A percentile compares a stretch with the other conserved stretches of the same genome.
Evolutionary conservation across 208 protist species (phyloP).

Genomic region (Trichomonas tenax): DNA sequence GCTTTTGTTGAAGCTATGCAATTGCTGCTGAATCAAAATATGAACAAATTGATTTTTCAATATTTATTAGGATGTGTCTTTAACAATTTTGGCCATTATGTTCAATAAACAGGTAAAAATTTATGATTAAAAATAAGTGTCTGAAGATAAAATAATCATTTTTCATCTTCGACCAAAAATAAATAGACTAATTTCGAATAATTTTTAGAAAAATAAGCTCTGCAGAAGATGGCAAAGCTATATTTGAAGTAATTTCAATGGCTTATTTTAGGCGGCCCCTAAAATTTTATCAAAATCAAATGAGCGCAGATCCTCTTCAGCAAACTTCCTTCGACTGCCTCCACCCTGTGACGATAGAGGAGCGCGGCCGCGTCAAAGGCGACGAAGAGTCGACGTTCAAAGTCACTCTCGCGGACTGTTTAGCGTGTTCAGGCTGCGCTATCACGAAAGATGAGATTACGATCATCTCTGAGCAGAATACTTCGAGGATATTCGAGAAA

Average conservation of each 20-base stretch:
- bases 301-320: not conserved
- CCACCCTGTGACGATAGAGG: not conserved
- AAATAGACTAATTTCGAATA: too few species aligned
- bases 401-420: not conserved
- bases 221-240: too few species aligned
- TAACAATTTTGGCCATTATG: too few species aligned
- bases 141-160: too few species aligned
- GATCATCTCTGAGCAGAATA: not conserved
- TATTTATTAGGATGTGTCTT: too few species aligned
- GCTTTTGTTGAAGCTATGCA: too few species aligned
- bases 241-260: not conserved
- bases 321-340: not conserved
- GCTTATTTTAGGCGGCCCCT: not conserved
- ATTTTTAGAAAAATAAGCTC: too few species aligned
- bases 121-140: too few species aligned
- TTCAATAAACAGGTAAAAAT: too few species aligned
- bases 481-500: not conserved
- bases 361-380: not conserved
- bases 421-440: not conserved
- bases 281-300: not conserved
- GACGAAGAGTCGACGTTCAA: not conserved
- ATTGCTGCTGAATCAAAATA: too few species aligned
- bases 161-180: too few species aligned
- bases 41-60: too few species aligned
- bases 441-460: slow-evolving; percentile 8